These are phyloP conservation scores for Botrytis pseudocinerea DNA, from an alignment of 2,329 filamentous ascomycete genomes.

Conservation along the genomic window DNA sequence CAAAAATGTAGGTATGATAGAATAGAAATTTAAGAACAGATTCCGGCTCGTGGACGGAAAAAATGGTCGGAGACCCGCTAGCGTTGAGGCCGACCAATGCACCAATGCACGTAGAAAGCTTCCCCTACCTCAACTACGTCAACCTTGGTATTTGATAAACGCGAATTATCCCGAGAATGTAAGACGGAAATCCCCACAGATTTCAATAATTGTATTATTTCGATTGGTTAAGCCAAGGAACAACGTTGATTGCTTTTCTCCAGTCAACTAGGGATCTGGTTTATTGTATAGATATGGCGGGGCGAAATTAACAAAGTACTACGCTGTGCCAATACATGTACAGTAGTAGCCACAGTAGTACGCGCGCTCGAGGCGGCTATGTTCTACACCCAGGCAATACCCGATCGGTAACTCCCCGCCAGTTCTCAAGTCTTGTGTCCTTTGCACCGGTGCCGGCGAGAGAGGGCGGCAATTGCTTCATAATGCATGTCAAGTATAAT, in stretches of 20 bases:
- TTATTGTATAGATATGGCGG: neutral
- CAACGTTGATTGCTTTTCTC: neutral
- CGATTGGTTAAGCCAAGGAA: neutral
- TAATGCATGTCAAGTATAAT: neutral
- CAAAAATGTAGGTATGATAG: conserved; percentile 34
- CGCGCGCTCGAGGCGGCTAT: neutral
- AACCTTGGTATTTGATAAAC: conserved; percentile 4
- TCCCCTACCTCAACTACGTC: neutral
- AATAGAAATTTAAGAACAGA: conserved; percentile 37
- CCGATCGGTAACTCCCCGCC: neutral
- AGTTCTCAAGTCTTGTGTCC: neutral
- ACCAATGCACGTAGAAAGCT: neutral
- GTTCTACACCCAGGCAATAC: neutral
- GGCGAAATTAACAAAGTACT: neutral
- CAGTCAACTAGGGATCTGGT: neutral
- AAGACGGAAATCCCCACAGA: conserved; percentile 20
- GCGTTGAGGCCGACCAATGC: conserved; percentile 20
- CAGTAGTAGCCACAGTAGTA: neutral
- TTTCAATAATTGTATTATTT: neutral
- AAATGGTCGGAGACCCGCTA: conserved; percentile 20
- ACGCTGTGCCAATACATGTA: neutral
- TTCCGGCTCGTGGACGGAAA: conserved; percentile 18
- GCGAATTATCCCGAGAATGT: conserved; percentile 18
- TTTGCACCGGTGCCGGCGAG: neutral
- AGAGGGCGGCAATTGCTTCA: neutral